These are phyloP conservation scores for Sphagnum fallax DNA, from an alignment of 228 moss, liverwort and hornwort genomes.

Conservation along the genomic window DNA sequence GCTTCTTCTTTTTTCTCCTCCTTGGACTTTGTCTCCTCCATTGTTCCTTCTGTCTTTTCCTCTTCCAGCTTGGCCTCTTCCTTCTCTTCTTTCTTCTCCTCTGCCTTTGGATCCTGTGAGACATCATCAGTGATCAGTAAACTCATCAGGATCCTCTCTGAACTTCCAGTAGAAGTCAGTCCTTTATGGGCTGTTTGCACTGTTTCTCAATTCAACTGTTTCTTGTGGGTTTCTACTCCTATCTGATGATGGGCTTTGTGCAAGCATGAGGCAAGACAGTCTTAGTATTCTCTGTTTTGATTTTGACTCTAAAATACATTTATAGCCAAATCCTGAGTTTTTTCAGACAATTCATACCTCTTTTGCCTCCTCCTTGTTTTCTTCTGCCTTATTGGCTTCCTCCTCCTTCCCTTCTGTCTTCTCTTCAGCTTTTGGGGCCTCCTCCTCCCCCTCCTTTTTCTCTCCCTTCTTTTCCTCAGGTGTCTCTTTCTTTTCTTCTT, in stretches of 20 bases:
- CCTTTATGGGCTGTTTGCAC: no score
- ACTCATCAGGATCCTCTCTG: no score
- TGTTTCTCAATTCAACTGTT: no score
- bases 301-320: no score
- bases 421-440: slow-evolving; percentile 11
- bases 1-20: slow-evolving; percentile 14
- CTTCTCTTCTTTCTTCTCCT: slow-evolving; percentile 13
- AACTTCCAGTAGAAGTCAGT: no score
- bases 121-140: no score
- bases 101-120: background rate
- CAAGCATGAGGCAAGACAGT: no score
- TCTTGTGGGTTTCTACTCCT: no score
- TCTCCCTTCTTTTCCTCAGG: background rate
- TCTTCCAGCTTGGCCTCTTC: background rate
- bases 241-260: no score
- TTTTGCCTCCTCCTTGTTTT: background rate
- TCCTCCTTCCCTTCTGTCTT: background rate
- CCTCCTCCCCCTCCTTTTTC: slow-evolving; percentile 8
- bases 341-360: no score
- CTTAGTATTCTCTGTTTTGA: no score
- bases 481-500: slow-evolving; percentile 1
- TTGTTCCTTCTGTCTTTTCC: slow-evolving; percentile 3
- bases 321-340: no score
- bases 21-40: background rate
- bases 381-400: background rate